phyloP scores from a whole-genome alignment of 768 basidiomycete genomes.

The Vararia minispora region DNA sequence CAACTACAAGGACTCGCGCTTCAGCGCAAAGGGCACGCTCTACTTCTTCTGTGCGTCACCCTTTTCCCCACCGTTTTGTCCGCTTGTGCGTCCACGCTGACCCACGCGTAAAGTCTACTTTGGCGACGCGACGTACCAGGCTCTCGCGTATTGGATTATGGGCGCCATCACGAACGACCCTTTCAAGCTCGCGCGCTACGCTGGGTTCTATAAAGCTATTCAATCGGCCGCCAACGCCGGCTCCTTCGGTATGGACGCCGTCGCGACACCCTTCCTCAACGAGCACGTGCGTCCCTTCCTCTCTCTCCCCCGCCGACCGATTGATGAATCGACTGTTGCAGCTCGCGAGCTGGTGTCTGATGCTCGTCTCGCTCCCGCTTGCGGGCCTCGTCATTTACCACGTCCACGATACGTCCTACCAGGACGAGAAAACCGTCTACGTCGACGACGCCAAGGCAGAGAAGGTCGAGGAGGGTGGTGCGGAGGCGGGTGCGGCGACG shows the following conservation, averaged over 20 bases:
- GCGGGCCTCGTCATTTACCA: slow-evolving; percentile 23
- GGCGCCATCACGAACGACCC: slow-evolving; percentile 33
- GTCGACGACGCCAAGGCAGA: slow-evolving; percentile 16
- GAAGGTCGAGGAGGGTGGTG: slow-evolving; percentile 6
- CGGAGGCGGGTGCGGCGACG: too few relatives aligned
- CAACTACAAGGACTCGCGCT: slow-evolving; percentile 24
- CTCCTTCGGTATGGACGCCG: slow-evolving; percentile 35
- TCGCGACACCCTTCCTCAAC: slow-evolving; percentile 30
- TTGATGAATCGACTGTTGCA: slow-evolving; percentile 4
- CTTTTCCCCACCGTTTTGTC: background rate
- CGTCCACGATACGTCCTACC: slow-evolving; percentile 28
- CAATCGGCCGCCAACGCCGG: slow-evolving; percentile 27
- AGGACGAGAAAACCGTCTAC: slow-evolving; percentile 23
- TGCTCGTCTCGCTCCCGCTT: slow-evolving; percentile 25
- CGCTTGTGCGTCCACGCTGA: background rate
- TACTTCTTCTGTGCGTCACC: slow-evolving; percentile 28
- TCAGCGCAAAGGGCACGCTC: slow-evolving; percentile 25
- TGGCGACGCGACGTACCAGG: slow-evolving; percentile 25
- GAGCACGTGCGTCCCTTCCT: slow-evolving; percentile 19
- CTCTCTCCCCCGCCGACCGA: too few relatives aligned
- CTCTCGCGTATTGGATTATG: slow-evolving; percentile 30
- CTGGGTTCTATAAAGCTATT: slow-evolving; percentile 33
- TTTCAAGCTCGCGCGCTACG: slow-evolving; percentile 31
- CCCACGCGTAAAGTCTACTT: slow-evolving; percentile 29
- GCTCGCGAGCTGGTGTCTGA: slow-evolving; percentile 24